Base-by-base conservation (phyloP, 2,329 filamentous ascomycete genomes). In the Alternaria panax region DNA sequence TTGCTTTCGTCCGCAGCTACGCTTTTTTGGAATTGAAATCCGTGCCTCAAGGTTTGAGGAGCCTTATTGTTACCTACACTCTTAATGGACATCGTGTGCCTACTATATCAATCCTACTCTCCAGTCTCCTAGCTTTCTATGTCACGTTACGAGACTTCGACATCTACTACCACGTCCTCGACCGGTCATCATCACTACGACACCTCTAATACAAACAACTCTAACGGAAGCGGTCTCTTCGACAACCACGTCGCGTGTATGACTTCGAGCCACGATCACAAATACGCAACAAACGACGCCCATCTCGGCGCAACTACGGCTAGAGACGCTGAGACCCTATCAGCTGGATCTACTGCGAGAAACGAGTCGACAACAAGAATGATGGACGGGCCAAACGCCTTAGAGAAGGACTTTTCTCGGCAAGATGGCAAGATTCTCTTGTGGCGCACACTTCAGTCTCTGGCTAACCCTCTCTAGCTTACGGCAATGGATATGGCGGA, bases 321-420 rank as follows among this genome's bases (percentile, higher is more conserved):
- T 48, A 55, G 66, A 24, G 68, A 71, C 57, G 66, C 45, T 20
- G 67, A 71, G 41, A 71, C 69, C 40, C 59, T 71, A 24, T 70
- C 69, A 27, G 67, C 67, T 20, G 67, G 67, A 14, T 69, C 69
- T 28, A 71, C 68, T 14, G 67, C 68, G 20, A 60, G 67, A 20
- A 67, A 68, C 47, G 64, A 67, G 34, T 68, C 65, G 27, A 68
- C 59, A 41, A 53, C 64, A 38, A 65, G 59, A 46, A 68, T 67
- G 59, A 55, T 61, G 30, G 63, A 68, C 34, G 52, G 54, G 34
- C 66, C 66, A 47, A 65, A 64, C 27, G 62, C 55, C 1, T 56
- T 81, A 20, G 81, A 82, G 72, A 83, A 83, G 71, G 81, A 83
- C 67, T 83, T 80, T 63, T 79, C 74, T 46, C 47, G 47, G 14